A percentile compares a stretch with the other conserved stretches of the same genome.
phyloP scores from a whole-genome alignment of 1,284 basidiomycete species.

The Cutaneotrichosporon sp. region DNA sequence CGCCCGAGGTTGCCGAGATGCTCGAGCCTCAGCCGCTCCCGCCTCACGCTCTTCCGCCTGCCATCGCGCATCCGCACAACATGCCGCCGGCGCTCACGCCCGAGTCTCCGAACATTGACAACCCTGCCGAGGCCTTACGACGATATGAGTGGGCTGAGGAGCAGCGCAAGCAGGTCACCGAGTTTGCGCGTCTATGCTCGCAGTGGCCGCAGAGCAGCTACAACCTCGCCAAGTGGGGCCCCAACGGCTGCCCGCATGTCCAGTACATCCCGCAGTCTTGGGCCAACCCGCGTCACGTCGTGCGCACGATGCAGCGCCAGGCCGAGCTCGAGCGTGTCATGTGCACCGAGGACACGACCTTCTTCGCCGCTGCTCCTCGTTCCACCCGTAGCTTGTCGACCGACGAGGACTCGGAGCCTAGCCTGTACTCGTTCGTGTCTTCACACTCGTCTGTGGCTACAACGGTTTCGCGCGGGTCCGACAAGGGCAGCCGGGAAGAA shows the following conservation, averaged over 20 bases:
- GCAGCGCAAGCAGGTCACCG: slow-evolving; percentile 35
- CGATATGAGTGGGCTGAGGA: slow-evolving; percentile 40
- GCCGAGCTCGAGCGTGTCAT: slow-evolving; percentile 51
- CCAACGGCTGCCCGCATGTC: slow-evolving; percentile 54
- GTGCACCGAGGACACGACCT: slow-evolving; percentile 25
- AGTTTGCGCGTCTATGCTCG: slow-evolving; percentile 47
- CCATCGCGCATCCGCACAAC: slow-evolving; percentile 24
- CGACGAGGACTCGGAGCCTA: slow-evolving; percentile 30
- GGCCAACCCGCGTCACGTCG: slow-evolving; percentile 66
- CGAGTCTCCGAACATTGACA: slow-evolving; percentile 23
- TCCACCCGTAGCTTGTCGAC: slow-evolving; percentile 23
- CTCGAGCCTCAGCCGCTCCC: slow-evolving; percentile 18
- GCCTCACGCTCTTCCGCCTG: slow-evolving; percentile 22
- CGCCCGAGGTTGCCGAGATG: slow-evolving; percentile 24
- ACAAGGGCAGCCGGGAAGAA: neutral
- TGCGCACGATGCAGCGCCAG: slow-evolving; percentile 65
- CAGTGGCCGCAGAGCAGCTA: slow-evolving; percentile 81
- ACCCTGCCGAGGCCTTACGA: slow-evolving; percentile 24
- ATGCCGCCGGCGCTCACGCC: slow-evolving; percentile 23
- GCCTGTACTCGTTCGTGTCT: slow-evolving; percentile 21
- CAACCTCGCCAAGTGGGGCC: slow-evolving; percentile 72
- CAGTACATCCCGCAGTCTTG: slow-evolving; percentile 70
- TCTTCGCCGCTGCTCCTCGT: slow-evolving; percentile 28
- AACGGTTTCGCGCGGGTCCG: slow-evolving; percentile 11
- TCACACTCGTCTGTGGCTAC: slow-evolving; percentile 31